Conservation (phyloP, 2,329 filamentous ascomycete genomes). For the Xylariales sp. region DNA sequence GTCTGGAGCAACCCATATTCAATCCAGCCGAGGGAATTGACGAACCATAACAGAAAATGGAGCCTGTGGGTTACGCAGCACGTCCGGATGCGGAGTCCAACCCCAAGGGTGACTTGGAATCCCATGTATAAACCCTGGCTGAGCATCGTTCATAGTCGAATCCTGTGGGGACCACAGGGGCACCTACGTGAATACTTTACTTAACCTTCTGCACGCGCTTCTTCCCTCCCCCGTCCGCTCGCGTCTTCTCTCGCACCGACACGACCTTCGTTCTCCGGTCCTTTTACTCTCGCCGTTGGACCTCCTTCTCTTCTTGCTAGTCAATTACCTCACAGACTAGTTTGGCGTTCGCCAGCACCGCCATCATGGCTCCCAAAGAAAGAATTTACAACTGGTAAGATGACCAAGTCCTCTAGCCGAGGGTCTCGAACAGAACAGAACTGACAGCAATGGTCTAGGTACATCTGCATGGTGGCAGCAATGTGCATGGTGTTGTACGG, state of each 20-base stretch:
- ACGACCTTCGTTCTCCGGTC: neutral
- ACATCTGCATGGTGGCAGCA: constrained; percentile 64
- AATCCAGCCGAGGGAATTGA: neutral
- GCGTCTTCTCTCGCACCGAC: too few relatives aligned
- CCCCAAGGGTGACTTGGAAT: too few relatives aligned
- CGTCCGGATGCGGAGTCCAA: too few relatives aligned
- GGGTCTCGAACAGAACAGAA: neutral
- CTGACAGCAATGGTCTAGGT: constrained; percentile 36
- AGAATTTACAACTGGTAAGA: constrained; percentile 42
- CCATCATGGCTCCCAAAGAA: constrained; percentile 31
- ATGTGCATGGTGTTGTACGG: constrained; percentile 73
- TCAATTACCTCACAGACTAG: neutral
- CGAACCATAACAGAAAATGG: neutral
- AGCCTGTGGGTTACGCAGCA: too few relatives aligned
- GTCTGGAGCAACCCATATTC: too few relatives aligned
- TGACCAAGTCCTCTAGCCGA: neutral
- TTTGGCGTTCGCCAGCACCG: constrained; percentile 9
- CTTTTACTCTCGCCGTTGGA: neutral
- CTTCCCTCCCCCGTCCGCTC: too few relatives aligned
- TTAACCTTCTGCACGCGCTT: too few relatives aligned
- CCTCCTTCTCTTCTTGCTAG: neutral
- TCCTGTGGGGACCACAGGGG: too few relatives aligned
- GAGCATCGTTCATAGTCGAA: too few relatives aligned
- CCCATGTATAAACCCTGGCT: too few relatives aligned
- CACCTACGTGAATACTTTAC: too few relatives aligned